These are phyloP conservation scores for Verticillium nonalfalfae DNA, from an alignment of 2,329 filamentous ascomycete species.

Conservation along the genomic window DNA sequence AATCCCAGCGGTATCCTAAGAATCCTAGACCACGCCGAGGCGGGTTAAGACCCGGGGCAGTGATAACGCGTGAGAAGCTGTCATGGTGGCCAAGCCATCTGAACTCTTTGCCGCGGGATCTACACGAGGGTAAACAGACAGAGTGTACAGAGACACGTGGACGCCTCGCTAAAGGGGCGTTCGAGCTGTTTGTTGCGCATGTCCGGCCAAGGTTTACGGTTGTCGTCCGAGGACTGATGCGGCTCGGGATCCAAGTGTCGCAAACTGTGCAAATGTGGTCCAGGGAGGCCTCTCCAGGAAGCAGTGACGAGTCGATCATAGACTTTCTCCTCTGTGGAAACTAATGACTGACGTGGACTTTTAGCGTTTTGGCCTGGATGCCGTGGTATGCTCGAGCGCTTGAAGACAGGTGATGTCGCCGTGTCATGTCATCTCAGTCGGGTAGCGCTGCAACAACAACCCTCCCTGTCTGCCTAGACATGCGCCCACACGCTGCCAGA, in stretches of 20 bases:
- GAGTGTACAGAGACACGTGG: neutral
- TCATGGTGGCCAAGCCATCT: neutral
- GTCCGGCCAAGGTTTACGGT: neutral
- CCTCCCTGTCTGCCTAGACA: too few relatives aligned
- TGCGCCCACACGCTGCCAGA: too few relatives aligned
- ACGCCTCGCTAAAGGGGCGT: neutral
- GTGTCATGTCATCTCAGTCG: neutral
- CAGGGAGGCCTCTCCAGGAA: neutral
- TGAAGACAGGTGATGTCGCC: neutral
- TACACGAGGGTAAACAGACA: neutral
- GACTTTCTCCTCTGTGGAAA: too few relatives aligned
- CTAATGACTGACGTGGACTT: too few relatives aligned
- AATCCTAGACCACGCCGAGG: neutral
- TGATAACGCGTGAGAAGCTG: neutral
- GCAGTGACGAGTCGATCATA: too few relatives aligned
- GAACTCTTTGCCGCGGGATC: neutral
- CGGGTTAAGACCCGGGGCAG: neutral
- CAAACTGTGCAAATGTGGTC: neutral
- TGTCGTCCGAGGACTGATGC: neutral
- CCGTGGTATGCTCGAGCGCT: neutral
- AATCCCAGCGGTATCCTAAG: neutral
- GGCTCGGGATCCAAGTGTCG: neutral
- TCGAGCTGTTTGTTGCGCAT: neutral
- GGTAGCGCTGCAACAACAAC: neutral
- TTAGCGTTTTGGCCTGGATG: too few relatives aligned